A percentile compares a stretch with the other conserved stretches of the same genome.
Evolutionary conservation across 2,329 filamentous ascomycete genomes (phyloP).

Genomic region (Sarocladiaceae sp.): DNA sequence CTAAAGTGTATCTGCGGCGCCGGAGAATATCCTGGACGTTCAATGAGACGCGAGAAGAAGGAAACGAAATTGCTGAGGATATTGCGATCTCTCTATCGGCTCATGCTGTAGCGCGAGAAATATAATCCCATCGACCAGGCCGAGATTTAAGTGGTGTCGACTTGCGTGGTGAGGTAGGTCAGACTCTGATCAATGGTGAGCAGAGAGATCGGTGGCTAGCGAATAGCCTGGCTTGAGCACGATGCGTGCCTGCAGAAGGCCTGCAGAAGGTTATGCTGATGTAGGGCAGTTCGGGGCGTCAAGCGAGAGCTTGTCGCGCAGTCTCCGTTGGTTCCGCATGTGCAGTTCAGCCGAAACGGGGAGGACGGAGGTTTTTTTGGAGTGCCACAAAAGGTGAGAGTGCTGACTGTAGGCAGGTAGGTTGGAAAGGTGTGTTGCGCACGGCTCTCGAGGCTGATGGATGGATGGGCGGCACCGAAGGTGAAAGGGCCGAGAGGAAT

Average conservation of each 20-base stretch:
- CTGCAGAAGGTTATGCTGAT: constrained; percentile 4
- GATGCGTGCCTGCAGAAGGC: constrained; percentile 5
- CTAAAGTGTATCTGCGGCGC: constrained; percentile 4
- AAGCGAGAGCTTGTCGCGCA: constrained; percentile 7
- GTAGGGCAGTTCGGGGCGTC: not conserved
- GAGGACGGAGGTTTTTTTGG: constrained; percentile 4
- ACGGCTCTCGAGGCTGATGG: not conserved
- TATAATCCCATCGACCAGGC: not conserved
- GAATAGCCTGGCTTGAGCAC: not conserved
- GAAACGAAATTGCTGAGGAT: not conserved
- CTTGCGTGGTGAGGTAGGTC: too few species aligned
- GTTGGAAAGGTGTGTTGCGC: not conserved
- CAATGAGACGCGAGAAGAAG: not conserved
- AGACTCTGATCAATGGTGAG: not conserved
- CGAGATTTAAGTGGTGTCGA: not conserved
- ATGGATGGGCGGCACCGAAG: not conserved
- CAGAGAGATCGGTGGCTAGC: not conserved
- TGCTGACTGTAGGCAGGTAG: not conserved
- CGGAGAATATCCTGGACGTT: not conserved
- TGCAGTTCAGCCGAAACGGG: constrained; percentile 9
- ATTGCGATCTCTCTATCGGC: not conserved
- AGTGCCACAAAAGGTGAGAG: not conserved
- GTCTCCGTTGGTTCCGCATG: constrained; percentile 8
- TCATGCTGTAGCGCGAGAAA: not conserved
- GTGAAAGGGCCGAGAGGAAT: not conserved